phyloP scores from a whole-genome alignment of 768 basidiomycete genomes.

The Boletus pseudo-olivaceus region DNA sequence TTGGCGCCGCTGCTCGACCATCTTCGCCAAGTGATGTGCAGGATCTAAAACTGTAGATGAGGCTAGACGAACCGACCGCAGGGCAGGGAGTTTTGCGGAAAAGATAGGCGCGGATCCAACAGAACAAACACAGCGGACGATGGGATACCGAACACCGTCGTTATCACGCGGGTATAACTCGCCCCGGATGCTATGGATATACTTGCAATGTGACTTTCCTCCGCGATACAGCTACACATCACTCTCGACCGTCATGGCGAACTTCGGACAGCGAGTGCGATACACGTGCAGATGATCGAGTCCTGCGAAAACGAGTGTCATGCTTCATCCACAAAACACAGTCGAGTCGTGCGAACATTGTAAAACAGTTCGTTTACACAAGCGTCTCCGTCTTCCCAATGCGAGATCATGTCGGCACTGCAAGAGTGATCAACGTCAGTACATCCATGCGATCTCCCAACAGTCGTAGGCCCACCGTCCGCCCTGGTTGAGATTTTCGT shows the following conservation, averaged over 20 bases:
- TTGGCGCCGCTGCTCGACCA: constrained; percentile 2
- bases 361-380: constrained; percentile 75
- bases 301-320: constrained; percentile 46
- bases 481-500: constrained; percentile 81
- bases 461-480: constrained; percentile 55
- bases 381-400: constrained; percentile 84
- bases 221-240: constrained; percentile 25
- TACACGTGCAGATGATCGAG: constrained; percentile 62
- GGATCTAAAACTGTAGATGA: constrained; percentile 23
- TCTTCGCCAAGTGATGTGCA: constrained; percentile 27
- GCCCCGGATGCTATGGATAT: constrained; percentile 16
- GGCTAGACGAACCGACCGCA: constrained; percentile 12
- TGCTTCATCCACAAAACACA: constrained; percentile 5
- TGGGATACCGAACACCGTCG: constrained; percentile 15
- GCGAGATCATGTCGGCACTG: constrained; percentile 79
- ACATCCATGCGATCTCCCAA: constrained; percentile 1
- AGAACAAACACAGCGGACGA: constrained; percentile 19
- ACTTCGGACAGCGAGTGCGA: constrained; percentile 58
- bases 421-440: constrained; percentile 2
- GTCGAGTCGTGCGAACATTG: constrained; percentile 52
- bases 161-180: constrained; percentile 17
- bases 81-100: constrained; percentile 9
- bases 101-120: constrained; percentile 9
- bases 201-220: constrained; percentile 17
- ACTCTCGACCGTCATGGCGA: constrained; percentile 24